Evolutionary conservation across 768 basidiomycete genomes (phyloP).

Genomic region (Tubosaeta sp.): DNA sequence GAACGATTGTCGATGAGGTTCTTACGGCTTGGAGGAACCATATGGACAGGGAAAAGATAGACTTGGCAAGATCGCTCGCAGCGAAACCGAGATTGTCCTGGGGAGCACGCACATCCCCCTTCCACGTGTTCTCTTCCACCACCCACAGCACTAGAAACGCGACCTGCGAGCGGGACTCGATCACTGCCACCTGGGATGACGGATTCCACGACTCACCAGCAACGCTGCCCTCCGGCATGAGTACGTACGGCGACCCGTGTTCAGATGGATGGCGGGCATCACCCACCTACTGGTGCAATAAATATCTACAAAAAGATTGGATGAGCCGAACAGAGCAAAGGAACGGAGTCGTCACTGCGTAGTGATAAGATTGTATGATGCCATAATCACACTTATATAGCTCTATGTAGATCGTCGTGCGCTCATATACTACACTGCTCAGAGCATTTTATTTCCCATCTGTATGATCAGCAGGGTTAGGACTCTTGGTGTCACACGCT

Average conservation of each 20-base stretch:
- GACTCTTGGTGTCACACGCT: constrained; percentile 7
- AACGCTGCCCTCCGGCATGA: background rate
- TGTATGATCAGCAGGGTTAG: constrained; percentile 17
- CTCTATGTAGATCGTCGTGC: background rate
- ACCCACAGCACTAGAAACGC: constrained; percentile 13
- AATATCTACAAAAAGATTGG: background rate
- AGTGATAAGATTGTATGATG: background rate
- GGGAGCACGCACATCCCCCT: background rate
- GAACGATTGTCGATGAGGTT: background rate
- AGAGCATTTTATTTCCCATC: constrained; percentile 11
- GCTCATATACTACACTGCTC: background rate
- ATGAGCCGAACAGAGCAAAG: background rate
- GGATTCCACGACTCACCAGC: constrained; percentile 6
- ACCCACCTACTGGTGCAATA: background rate
- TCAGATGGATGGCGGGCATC: constrained; percentile 1
- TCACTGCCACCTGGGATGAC: background rate
- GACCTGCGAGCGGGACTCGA: constrained; percentile 5
- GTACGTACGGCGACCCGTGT: background rate
- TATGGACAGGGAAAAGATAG: constrained; percentile 10
- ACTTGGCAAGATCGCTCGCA: constrained; percentile 19
- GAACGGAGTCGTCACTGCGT: background rate
- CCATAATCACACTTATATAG: background rate
- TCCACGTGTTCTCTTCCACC: constrained; percentile 9
- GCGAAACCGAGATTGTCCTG: constrained; percentile 16
- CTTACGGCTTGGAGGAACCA: constrained; percentile 7